A percentile compares a stretch with the other conserved stretches of the same genome.
phyloP scores from a whole-genome alignment of 139 green algal genomes.

The Chara braunii region DNA sequence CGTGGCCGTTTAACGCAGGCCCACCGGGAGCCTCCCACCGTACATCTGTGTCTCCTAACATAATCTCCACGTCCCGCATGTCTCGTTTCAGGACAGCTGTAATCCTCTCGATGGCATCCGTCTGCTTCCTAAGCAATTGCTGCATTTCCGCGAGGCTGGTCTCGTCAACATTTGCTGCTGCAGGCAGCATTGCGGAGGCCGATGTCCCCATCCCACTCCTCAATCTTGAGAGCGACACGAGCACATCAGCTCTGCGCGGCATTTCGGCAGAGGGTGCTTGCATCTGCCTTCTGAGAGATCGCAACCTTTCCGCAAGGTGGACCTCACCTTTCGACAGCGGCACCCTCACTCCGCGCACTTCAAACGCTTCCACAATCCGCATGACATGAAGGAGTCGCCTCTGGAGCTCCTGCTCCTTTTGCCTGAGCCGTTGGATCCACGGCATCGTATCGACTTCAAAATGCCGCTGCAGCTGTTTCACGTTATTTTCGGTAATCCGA shows the following conservation, averaged over 20 bases:
- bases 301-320: slow-evolving; percentile 7
- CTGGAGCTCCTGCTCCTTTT: slow-evolving; percentile 6
- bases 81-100: slow-evolving; percentile 11
- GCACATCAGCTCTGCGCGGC: slow-evolving; percentile 2
- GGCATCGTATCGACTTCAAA: slow-evolving; percentile 19
- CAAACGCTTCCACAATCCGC: slow-evolving; percentile 9
- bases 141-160: slow-evolving; percentile 16
- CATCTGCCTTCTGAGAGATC: neutral
- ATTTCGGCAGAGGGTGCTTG: slow-evolving; percentile 7
- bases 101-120: slow-evolving; percentile 11
- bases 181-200: no score
- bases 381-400: slow-evolving; percentile 6
- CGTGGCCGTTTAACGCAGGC: no score
- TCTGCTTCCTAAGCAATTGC: slow-evolving; percentile 24
- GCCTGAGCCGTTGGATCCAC: slow-evolving; percentile 15
- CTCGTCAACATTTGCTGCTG: slow-evolving; percentile 17
- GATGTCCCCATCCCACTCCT: neutral
- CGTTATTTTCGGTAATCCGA: slow-evolving; percentile 10
- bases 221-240: slow-evolving; percentile 4
- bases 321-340: slow-evolving; percentile 5
- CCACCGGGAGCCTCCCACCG: no score
- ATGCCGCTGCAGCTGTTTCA: neutral
- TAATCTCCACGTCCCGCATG: slow-evolving; percentile 18
- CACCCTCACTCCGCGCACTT: slow-evolving; percentile 4
- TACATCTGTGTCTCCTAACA: no score